These are phyloP conservation scores for Apiospora phragmitis DNA, from an alignment of 2,329 filamentous ascomycete species.

Conservation along the genomic window DNA sequence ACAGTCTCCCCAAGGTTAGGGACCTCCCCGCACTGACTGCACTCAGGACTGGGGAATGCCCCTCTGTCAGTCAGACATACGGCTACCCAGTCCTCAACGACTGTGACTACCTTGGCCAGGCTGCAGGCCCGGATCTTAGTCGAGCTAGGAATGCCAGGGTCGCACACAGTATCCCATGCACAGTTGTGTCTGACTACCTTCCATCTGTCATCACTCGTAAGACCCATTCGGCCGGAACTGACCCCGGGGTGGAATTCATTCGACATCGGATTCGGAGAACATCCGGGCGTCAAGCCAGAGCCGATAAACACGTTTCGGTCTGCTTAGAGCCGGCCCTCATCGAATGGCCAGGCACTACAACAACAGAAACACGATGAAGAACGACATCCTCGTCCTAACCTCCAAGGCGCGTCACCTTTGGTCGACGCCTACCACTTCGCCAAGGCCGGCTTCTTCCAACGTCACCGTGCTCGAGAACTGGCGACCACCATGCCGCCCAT, in stretches of 20 bases:
- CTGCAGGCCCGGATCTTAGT: neutral
- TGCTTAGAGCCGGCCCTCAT: neutral
- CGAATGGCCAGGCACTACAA: neutral
- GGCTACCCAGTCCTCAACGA: neutral
- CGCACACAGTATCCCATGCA: neutral
- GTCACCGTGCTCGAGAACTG: constrained; percentile 60
- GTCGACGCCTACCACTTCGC: constrained; percentile 65
- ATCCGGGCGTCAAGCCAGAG: neutral
- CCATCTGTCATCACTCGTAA: neutral
- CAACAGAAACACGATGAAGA: constrained; percentile 19
- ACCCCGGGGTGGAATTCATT: neutral
- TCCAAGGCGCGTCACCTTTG: constrained; percentile 66
- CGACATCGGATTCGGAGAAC: neutral
- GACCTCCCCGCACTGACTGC: neutral
- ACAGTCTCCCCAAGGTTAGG: no score
- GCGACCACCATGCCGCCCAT: constrained; percentile 48
- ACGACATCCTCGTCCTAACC: constrained; percentile 53
- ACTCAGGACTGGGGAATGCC: neutral
- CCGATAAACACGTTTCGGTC: neutral
- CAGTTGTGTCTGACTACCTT: neutral
- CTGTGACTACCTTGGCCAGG: no score
- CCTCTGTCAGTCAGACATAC: neutral
- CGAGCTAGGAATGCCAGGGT: neutral
- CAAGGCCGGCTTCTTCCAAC: constrained; percentile 49
- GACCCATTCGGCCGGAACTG: neutral